Conservation (phyloP, 352 stramenopile species). For the Pythium monospermum region DNA sequence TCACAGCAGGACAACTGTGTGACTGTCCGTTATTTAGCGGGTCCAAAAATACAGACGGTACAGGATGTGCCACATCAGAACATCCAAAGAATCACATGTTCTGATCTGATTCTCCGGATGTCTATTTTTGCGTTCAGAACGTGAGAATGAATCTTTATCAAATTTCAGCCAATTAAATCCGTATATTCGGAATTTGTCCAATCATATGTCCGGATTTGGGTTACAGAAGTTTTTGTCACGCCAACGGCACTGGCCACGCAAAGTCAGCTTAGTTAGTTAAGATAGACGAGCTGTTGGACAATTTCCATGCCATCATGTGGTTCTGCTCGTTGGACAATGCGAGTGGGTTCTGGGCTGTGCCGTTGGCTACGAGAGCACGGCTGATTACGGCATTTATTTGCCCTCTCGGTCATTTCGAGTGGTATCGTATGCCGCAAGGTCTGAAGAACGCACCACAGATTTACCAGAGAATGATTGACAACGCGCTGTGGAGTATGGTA, state of each 20-base stretch:
- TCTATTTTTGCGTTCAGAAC: not conserved
- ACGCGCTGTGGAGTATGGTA: conserved; percentile 17
- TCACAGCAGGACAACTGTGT: no score
- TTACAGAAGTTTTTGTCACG: not conserved
- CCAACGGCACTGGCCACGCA: not conserved
- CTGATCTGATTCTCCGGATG: no score
- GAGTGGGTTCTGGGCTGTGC: conserved; percentile 19
- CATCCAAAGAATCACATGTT: no score
- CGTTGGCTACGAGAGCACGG: conserved; percentile 13
- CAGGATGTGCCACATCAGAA: no score
- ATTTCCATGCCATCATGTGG: conserved; percentile 12
- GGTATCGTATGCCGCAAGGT: conserved; percentile 7
- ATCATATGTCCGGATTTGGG: conserved; percentile 3
- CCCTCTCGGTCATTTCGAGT: conserved; percentile 9
- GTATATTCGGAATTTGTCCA: not conserved
- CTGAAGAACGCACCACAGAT: conserved; percentile 19
- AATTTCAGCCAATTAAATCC: not conserved
- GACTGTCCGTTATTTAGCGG: no score
- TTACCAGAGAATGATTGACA: conserved; percentile 19
- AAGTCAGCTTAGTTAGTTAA: not conserved
- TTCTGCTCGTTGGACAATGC: conserved; percentile 23
- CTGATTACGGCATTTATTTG: conserved; percentile 18
- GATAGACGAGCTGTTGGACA: conserved; percentile 18
- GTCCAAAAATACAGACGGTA: no score
- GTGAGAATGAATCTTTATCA: not conserved